Conservation (phyloP, 768 basidiomycete species). For the Lactifluus piperatus region DNA sequence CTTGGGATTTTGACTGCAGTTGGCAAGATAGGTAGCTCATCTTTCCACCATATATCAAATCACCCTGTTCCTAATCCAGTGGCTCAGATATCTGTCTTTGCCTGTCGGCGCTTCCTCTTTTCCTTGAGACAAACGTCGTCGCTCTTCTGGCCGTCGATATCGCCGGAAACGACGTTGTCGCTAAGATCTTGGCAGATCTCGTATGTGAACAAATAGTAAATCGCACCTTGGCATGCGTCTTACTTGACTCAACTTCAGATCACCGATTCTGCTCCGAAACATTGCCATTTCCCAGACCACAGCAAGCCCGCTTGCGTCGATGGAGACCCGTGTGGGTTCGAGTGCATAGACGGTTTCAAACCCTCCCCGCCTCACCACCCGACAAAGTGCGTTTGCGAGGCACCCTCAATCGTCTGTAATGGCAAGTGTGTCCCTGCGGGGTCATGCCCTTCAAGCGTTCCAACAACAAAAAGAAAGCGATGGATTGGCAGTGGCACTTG, state of each 20-base stretch:
- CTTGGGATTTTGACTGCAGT: slow-evolving; percentile 23
- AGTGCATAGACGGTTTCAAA: slow-evolving; percentile 37
- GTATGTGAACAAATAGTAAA: slow-evolving; percentile 24
- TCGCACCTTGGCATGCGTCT: background rate
- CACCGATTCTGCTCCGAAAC: slow-evolving; percentile 16
- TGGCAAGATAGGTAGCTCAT: slow-evolving; percentile 26
- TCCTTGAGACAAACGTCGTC: slow-evolving; percentile 29
- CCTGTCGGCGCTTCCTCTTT: slow-evolving; percentile 30
- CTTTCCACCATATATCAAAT: background rate
- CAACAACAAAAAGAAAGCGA: slow-evolving; percentile 19
- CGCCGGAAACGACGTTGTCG: slow-evolving; percentile 28
- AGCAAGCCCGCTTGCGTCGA: slow-evolving; percentile 30
- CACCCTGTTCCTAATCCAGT: background rate
- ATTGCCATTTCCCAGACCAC: slow-evolving; percentile 36
- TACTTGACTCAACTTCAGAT: slow-evolving; percentile 22
- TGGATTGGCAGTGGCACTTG: slow-evolving; percentile 28
- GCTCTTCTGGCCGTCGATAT: slow-evolving; percentile 26
- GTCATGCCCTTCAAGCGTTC: slow-evolving; percentile 26
- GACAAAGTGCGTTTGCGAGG: slow-evolving; percentile 34
- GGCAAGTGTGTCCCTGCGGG: slow-evolving; percentile 31
- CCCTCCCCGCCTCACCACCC: slow-evolving; percentile 27
- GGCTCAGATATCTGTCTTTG: slow-evolving; percentile 37
- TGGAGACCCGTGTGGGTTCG: slow-evolving; percentile 36
- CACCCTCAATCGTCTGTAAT: slow-evolving; percentile 39
- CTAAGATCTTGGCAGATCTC: slow-evolving; percentile 28